Evolutionary conservation across 768 basidiomycete species (phyloP).

Genomic region (Baorangia bicolor): DNA sequence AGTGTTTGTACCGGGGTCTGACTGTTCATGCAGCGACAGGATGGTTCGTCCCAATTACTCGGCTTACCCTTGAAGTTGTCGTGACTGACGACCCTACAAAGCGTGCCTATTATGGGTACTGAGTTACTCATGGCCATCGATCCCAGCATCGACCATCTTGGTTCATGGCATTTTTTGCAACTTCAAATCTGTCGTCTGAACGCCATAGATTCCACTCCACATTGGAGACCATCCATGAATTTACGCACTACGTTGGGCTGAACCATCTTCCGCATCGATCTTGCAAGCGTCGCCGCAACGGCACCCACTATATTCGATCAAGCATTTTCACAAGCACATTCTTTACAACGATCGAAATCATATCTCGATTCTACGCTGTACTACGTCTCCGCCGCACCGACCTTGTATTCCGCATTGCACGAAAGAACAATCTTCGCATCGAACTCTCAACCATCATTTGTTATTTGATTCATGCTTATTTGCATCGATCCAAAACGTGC

Average conservation of each 20-base stretch:
- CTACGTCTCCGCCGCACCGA: conserved; percentile 16
- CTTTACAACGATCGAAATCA: conserved; percentile 20
- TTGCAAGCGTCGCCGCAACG: conserved; percentile 24
- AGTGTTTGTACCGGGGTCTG: background rate
- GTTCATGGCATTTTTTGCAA: conserved; percentile 29
- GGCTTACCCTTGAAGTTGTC: background rate
- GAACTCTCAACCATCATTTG: conserved; percentile 29
- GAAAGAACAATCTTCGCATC: conserved; percentile 35
- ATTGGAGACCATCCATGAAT: conserved; percentile 28
- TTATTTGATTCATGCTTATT: conserved; percentile 37
- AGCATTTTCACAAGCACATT: conserved; percentile 26
- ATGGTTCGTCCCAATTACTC: conserved; percentile 41
- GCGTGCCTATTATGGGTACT: conserved; percentile 68
- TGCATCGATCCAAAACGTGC: conserved; percentile 32
- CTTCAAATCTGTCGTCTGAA: conserved; percentile 21
- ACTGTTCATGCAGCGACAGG: conserved; percentile 45
- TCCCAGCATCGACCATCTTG: conserved; percentile 26
- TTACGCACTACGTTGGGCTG: conserved; percentile 21
- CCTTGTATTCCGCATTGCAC: conserved; percentile 23
- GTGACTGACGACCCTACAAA: conserved; percentile 28
- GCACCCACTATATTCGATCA: conserved; percentile 23
- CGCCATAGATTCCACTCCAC: conserved; percentile 12
- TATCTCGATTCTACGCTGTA: conserved; percentile 22
- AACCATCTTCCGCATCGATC: conserved; percentile 32
- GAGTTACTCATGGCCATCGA: conserved; percentile 14